Percentiles rank a stretch among this genome's conserved stretches.
These are phyloP conservation scores for Saturnispora quitensis DNA, from an alignment of 805 yeast genomes.

Conservation along the genomic window DNA sequence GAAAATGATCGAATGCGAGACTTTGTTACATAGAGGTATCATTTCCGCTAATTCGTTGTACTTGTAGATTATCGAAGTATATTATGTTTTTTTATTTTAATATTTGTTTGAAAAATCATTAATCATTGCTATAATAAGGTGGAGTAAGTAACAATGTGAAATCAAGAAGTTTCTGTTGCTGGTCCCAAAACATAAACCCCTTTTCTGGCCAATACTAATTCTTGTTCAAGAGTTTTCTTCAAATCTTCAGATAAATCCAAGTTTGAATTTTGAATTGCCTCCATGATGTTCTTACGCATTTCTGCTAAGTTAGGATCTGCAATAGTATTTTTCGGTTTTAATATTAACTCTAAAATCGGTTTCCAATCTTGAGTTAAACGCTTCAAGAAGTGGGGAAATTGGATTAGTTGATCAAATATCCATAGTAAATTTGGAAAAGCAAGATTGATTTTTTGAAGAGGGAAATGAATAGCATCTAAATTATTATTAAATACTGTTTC, in stretches of 20 bases:
- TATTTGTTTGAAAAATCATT: not conserved
- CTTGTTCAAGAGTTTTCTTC: not conserved
- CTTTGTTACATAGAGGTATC: conserved; percentile 86
- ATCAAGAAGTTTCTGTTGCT: conserved; percentile 1
- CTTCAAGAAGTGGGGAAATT: conserved; percentile 16
- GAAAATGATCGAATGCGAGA: conserved; percentile 81
- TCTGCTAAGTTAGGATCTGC: conserved; percentile 1
- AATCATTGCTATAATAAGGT: not conserved
- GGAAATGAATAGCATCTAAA: conserved; percentile 10
- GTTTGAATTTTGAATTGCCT: not conserved
- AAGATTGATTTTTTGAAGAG: conserved; percentile 10
- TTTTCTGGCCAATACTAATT: not conserved
- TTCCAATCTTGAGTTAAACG: conserved; percentile 22
- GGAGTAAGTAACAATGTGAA: not conserved
- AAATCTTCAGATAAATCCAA: not conserved
- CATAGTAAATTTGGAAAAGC: conserved; percentile 4
- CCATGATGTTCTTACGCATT: not conserved
- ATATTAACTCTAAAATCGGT: not conserved
- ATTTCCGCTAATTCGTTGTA: conserved; percentile 95
- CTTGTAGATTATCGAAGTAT: conserved; percentile 26
- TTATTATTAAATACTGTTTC: conserved; percentile 14
- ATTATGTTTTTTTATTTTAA: not conserved
- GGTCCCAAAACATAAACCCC: conserved; percentile 9
- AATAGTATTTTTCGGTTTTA: conserved; percentile 4
- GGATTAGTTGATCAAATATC: conserved; percentile 16